phyloP scores from a whole-genome alignment of 495 filamentous ascomycete species.

The Xylaria intraflava region DNA sequence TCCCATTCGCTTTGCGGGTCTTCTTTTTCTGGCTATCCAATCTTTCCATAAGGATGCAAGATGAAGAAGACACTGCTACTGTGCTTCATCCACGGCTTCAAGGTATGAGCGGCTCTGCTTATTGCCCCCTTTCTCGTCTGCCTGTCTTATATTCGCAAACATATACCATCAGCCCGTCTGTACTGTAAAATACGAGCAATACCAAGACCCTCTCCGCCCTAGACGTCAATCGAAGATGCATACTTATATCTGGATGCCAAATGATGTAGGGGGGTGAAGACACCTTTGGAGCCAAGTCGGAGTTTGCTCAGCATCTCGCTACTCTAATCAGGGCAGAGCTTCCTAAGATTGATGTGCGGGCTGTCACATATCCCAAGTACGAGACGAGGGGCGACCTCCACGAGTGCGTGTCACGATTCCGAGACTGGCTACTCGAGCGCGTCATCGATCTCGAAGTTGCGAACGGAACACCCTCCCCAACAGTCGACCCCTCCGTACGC shows the following conservation, averaged over 20 bases:
- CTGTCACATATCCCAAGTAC: conserved; percentile 78
- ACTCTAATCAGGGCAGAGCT: conserved; percentile 62
- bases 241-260: not conserved
- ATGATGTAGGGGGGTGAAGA: conserved; percentile 68
- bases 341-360: conserved; percentile 63
- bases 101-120: conserved; percentile 49
- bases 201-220: not conserved
- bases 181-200: not conserved
- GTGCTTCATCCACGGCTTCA: conserved; percentile 96
- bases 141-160: no score
- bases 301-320: conserved; percentile 68
- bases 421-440: conserved; percentile 86
- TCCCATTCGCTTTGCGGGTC: no score
- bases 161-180: no score
- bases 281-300: conserved; percentile 62
- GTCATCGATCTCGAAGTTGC: conserved; percentile 93
- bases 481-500: conserved; percentile 79
- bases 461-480: conserved; percentile 74
- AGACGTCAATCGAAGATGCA: not conserved
- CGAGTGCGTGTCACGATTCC: conserved; percentile 71
- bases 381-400: conserved; percentile 84
- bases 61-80: conserved; percentile 89
- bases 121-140: not conserved
- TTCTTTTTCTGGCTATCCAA: not conserved
- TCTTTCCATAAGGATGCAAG: conserved; percentile 29